Evolutionary conservation across 2,329 filamentous ascomycete genomes (phyloP), one percentile per base, ranked within the genome.

Genomic region (Neopestalotiopsis sp.): DNA sequence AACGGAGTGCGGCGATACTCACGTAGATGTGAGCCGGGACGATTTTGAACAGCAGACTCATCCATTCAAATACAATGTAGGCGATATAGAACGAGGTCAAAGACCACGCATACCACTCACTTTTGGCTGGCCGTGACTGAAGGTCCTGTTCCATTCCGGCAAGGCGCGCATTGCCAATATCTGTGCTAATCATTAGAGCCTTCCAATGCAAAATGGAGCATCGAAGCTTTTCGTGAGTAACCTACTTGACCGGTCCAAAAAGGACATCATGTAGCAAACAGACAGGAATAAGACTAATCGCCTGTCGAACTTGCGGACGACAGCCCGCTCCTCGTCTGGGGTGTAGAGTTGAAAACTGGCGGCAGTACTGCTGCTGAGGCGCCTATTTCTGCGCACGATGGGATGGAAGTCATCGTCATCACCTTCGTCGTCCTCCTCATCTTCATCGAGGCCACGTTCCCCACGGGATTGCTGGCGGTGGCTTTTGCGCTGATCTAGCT

Each of bases 221-320:
- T 24, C 14, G 7, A 17, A 17, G n/a, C n/a, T 12, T n/a, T 53
- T 17, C 45, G 4, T 20, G 45, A 53, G 45, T 53, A 9, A 53
- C 45, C 17, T 83, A 94, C 93, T 97, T 20, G 93, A 95, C 73
- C 94, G 87, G 79, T 97, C 94, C 72, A 97, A 81, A 77, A 97
- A 97, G 71, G 91, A 92, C 71, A 97, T 84, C 85, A 97, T 88
- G 78, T 96, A 98, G 13, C 97, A 85, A 69, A 95, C 78, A 12
- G 93, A 92, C 71, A 97, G 87, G 77, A 97, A 97, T 1, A 93
- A 79, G 5, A 97, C 93, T 66, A 98, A 86, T 72, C 87, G 89
- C 68, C 89, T 85, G 78, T 97, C 94, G 73, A 97, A 89, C 81
- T 93, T 94, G 76, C 85, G 86, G 68, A 94, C 85, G 9, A 97